Evolutionary conservation across 2,329 filamentous ascomycete genomes (phyloP).

Genomic region (Pseudogymnoascus pannorum): DNA sequence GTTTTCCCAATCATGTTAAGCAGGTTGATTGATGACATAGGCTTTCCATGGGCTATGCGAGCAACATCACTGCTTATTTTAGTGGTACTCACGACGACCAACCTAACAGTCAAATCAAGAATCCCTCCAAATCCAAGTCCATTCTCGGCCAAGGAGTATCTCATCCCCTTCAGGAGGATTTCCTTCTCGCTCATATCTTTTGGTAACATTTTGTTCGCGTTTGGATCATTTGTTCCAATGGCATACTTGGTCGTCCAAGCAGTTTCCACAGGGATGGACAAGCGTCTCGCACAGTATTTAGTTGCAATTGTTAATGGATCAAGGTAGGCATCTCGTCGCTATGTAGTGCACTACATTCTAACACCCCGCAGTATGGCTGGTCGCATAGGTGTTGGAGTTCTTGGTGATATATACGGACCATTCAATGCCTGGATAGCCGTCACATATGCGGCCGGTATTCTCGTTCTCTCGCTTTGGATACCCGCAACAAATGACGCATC

Average conservation of each 20-base stretch:
- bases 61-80: conserved; percentile 48
- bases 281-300: conserved; percentile 40
- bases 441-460: conserved; percentile 27
- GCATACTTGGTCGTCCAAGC: conserved; percentile 37
- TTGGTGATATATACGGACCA: conserved; percentile 43
- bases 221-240: conserved; percentile 44
- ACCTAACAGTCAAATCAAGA: conserved; percentile 41
- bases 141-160: conserved; percentile 25
- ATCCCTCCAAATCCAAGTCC: conserved; percentile 31
- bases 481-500: conserved; percentile 42
- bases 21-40: conserved; percentile 41
- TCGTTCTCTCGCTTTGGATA: conserved; percentile 43
- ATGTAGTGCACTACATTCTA: not conserved
- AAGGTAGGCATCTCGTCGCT: conserved; percentile 22
- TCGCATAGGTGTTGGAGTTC: conserved; percentile 41
- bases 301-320: conserved; percentile 43
- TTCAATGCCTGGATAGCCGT: conserved; percentile 39
- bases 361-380: conserved; percentile 37
- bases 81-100: conserved; percentile 40
- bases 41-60: conserved; percentile 49
- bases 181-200: conserved; percentile 29
- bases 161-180: conserved; percentile 29
- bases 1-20: conserved; percentile 53
- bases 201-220: conserved; percentile 35
- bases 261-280: conserved; percentile 37